A percentile compares a stretch with the other conserved stretches of the same genome.
Conservation (phyloP, 148 eudicot species). For the Polygonum maritimum region DNA sequence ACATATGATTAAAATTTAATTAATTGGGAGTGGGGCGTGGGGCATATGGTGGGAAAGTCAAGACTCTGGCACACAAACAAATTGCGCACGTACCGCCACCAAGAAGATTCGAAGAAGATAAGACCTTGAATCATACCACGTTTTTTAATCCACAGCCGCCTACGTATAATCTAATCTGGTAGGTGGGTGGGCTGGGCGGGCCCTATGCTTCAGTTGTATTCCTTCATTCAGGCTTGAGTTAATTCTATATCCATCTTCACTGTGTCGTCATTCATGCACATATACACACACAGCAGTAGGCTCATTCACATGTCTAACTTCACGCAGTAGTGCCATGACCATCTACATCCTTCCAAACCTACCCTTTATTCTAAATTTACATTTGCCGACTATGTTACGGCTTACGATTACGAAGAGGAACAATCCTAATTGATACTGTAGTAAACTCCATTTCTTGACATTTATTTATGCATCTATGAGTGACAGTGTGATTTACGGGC, state of each 20-base stretch:
- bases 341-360: neutral
- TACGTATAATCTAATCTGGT: neutral
- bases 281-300: neutral
- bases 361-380: neutral
- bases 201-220: too few relatives aligned
- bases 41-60: neutral
- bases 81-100: neutral
- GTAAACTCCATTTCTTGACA: neutral
- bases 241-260: too few relatives aligned
- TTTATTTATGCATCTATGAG: neutral
- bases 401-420: neutral
- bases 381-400: too few relatives aligned
- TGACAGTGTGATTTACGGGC: neutral
- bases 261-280: too few relatives aligned
- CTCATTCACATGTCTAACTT: neutral
- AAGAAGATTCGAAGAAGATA: neutral
- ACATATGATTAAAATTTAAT: too few relatives aligned
- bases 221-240: too few relatives aligned
- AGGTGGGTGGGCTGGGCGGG: neutral
- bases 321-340: neutral
- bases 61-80: neutral
- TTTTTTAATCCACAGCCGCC: neutral
- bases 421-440: neutral
- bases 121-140: neutral
- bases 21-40: too few relatives aligned